Conservation (phyloP, 179 eudicot genomes). For the Camellia oleifera region DNA sequence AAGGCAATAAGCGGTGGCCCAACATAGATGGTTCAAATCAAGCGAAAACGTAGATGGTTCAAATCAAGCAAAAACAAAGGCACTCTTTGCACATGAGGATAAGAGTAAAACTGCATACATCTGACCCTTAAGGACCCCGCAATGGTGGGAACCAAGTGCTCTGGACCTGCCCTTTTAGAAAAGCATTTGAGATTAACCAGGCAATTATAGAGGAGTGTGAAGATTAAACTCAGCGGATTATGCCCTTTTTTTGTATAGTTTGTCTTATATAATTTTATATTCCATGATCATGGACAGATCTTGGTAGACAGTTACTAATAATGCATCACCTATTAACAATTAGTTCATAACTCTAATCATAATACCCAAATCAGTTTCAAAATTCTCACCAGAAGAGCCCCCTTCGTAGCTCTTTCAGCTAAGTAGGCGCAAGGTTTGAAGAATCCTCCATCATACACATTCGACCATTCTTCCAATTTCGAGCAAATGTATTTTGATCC, state of each 20-base stretch:
- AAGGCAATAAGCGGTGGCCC: no score
- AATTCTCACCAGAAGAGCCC: constrained; percentile 67
- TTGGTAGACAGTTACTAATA: background rate
- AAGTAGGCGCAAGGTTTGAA: constrained; percentile 83
- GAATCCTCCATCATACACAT: constrained; percentile 55
- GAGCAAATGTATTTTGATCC: constrained; percentile 80
- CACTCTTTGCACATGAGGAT: no score
- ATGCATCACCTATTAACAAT: background rate
- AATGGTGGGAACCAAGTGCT: no score
- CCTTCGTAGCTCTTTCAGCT: constrained; percentile 79
- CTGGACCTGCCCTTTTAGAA: background rate
- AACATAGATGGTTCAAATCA: no score
- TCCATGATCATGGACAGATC: background rate
- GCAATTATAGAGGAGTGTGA: background rate
- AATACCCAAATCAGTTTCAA: background rate
- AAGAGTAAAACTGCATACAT: no score
- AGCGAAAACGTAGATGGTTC: no score
- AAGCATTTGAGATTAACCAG: background rate
- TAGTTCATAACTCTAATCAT: background rate
- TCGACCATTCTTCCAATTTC: constrained; percentile 77
- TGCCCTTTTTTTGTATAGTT: background rate
- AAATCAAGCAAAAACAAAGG: no score
- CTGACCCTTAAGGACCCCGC: no score
- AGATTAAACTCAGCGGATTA: background rate
- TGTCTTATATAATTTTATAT: no score